A percentile compares a stretch with the other conserved stretches of the same genome.
These are phyloP conservation scores for Zopfia rhizophila DNA, from an alignment of 2,329 filamentous ascomycete genomes.

Conservation along the genomic window DNA sequence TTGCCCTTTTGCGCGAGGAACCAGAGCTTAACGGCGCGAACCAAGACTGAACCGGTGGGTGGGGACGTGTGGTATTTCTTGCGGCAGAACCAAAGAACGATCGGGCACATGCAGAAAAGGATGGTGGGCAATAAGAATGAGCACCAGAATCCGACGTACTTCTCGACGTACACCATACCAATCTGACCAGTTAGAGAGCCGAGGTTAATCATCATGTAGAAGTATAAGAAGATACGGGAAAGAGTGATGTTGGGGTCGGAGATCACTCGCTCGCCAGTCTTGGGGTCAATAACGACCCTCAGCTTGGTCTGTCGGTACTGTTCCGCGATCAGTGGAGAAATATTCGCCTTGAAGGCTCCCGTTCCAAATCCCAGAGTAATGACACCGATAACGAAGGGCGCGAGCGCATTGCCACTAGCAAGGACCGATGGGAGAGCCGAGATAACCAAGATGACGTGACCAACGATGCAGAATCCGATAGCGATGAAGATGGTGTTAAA, in stretches of 20 bases:
- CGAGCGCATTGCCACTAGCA: slow-evolving; percentile 56
- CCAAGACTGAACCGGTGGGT: slow-evolving; percentile 77
- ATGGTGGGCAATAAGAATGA: slow-evolving; percentile 74
- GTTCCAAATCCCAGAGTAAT: slow-evolving; percentile 59
- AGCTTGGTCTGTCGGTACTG: slow-evolving; percentile 71
- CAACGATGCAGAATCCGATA: slow-evolving; percentile 60
- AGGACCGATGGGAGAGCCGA: slow-evolving; percentile 63
- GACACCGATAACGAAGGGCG: slow-evolving; percentile 64
- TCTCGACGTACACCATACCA: slow-evolving; percentile 77
- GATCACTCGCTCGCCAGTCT: slow-evolving; percentile 73
- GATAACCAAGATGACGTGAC: slow-evolving; percentile 65
- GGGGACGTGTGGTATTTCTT: slow-evolving; percentile 71
- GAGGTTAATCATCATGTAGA: slow-evolving; percentile 51
- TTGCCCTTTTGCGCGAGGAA: slow-evolving; percentile 70
- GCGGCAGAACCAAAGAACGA: slow-evolving; percentile 68
- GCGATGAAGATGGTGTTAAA: slow-evolving; percentile 69
- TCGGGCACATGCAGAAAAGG: slow-evolving; percentile 71
- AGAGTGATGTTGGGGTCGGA: slow-evolving; percentile 76
- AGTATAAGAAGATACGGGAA: slow-evolving; percentile 66
- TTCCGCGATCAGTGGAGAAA: slow-evolving; percentile 74
- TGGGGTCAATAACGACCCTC: slow-evolving; percentile 63
- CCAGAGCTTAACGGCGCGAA: slow-evolving; percentile 72
- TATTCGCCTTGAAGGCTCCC: slow-evolving; percentile 59
- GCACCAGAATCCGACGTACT: slow-evolving; percentile 80
- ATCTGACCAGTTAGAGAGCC: slow-evolving; percentile 71